Evolutionary conservation across 2,329 filamentous ascomycete species (phyloP).

Genomic region (Harringtonia aguacate): DNA sequence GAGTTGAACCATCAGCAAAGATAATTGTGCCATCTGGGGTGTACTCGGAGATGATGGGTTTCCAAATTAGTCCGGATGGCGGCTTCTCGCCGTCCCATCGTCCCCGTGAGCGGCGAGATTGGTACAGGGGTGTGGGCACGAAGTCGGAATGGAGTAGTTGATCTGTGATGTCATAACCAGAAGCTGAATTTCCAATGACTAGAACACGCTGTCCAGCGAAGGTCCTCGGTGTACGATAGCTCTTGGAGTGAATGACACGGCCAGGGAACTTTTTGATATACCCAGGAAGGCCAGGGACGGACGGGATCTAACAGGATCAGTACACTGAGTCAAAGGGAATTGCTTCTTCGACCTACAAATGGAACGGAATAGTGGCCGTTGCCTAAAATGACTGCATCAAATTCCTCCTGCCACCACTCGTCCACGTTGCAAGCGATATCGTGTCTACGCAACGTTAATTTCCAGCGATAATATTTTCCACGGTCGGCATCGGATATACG

Average conservation of each 20-base stretch:
- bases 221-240: slow-evolving; percentile 55
- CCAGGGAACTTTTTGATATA: slow-evolving; percentile 35
- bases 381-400: slow-evolving; percentile 51
- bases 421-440: slow-evolving; percentile 33
- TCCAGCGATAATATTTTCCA: slow-evolving; percentile 35
- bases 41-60: slow-evolving; percentile 41
- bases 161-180: slow-evolving; percentile 68
- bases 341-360: slow-evolving; percentile 37
- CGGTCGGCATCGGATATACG: slow-evolving; percentile 20
- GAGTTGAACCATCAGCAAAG: slow-evolving; percentile 46
- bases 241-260: slow-evolving; percentile 61
- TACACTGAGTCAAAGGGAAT: background rate
- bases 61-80: slow-evolving; percentile 49
- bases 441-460: slow-evolving; percentile 34
- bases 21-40: slow-evolving; percentile 28
- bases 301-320: slow-evolving; percentile 17
- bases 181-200: slow-evolving; percentile 75
- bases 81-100: slow-evolving; percentile 43
- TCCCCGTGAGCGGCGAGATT: slow-evolving; percentile 44
- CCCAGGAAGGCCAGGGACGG: slow-evolving; percentile 34
- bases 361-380: slow-evolving; percentile 51
- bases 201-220: slow-evolving; percentile 65
- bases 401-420: slow-evolving; percentile 50
- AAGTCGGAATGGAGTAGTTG: slow-evolving; percentile 48
- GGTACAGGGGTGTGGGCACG: slow-evolving; percentile 36